phyloP scores from a whole-genome alignment of 345 rosid species.

The Gossypium arboreum region DNA sequence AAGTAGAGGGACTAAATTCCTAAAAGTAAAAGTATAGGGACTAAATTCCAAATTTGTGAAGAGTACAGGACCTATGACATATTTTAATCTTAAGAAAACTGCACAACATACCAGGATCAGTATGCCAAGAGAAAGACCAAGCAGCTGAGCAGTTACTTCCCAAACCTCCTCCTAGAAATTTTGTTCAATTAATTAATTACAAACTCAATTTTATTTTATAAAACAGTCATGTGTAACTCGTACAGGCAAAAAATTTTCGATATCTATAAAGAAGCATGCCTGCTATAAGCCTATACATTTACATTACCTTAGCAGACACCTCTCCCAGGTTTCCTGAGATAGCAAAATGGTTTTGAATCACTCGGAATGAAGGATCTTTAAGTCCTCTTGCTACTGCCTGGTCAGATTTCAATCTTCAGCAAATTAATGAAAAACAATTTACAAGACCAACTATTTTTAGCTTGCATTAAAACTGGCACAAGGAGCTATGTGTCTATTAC shows the following conservation, averaged over 20 bases:
- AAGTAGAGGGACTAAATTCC: too few species aligned
- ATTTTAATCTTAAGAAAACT: not conserved
- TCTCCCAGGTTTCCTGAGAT: conserved; percentile 81
- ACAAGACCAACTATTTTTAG: too few species aligned
- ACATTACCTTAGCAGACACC: conserved; percentile 82
- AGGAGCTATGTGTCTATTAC: not conserved
- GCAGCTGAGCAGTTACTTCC: conserved; percentile 93
- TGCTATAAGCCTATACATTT: not conserved
- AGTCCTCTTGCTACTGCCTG: conserved; percentile 95
- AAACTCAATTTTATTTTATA: not conserved
- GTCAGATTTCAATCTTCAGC: conserved; percentile 13
- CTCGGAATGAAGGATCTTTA: conserved; percentile 91
- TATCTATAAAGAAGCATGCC: too few species aligned
- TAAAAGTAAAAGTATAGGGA: too few species aligned
- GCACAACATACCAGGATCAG: conserved; percentile 58
- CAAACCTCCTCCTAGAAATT: conserved; percentile 88
- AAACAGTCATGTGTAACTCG: not conserved
- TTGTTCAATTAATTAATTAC: conserved; percentile 12
- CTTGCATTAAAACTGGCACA: not conserved
- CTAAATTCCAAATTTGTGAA: too few species aligned
- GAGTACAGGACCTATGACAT: too few species aligned
- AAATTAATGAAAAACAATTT: conserved; percentile 8
- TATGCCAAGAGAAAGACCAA: conserved; percentile 84
- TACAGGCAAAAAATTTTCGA: not conserved
- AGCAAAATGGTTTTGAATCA: conserved; percentile 91